Evolutionary conservation across 1,139 yeast species (phyloP), one percentile per base, ranked within the genome.

Genomic region (Yamadazyma spencermartinsiae): DNA sequence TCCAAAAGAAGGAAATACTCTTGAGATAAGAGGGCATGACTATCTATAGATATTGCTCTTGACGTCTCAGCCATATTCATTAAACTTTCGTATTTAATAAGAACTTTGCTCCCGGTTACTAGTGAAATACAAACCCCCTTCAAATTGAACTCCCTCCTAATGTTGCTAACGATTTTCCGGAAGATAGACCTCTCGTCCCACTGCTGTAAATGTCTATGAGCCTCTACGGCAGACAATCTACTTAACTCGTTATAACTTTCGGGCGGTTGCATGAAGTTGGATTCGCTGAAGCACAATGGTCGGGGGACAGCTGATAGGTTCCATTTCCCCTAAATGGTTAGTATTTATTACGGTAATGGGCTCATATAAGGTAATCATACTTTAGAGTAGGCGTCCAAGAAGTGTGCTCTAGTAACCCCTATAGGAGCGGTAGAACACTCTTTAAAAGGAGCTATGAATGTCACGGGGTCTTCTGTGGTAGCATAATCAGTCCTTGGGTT

Each of bases 1-100:
- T 84, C 86, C 18, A 70, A 54, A 15, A 84, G 48, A 2, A 77
- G 61, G 47, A 84, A 76, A 46, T 68, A 66, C 1, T 71, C 79
- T 10, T 65, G 61, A 0, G 89, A 82, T 31, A 84, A 58, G 4
- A 84, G 68, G 0, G 87, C 69, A 59, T 84, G 90, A 4, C 80
- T 79, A 56, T 84, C 90, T 31, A 84, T 60, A 1, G 87, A 79
- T 1, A 79, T 65, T 29, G 61, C 63, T 37, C 86, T 63, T 4
- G 84, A 78, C 31, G 79, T 65, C 38, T 72, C 75, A n/a, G 60
- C 61, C 43, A 67, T 60, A 17, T 71, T 72, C 14, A 79, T 63
- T 17, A 69, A 56, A 2, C 74, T 68, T 40, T 76, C 75, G 47
- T 65, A 66, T 51, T 79, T 79, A 19, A 79, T 66, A 5, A 69